Conservation (phyloP, 139 green algal genomes). For the Edaphochlamys debaryana region DNA sequence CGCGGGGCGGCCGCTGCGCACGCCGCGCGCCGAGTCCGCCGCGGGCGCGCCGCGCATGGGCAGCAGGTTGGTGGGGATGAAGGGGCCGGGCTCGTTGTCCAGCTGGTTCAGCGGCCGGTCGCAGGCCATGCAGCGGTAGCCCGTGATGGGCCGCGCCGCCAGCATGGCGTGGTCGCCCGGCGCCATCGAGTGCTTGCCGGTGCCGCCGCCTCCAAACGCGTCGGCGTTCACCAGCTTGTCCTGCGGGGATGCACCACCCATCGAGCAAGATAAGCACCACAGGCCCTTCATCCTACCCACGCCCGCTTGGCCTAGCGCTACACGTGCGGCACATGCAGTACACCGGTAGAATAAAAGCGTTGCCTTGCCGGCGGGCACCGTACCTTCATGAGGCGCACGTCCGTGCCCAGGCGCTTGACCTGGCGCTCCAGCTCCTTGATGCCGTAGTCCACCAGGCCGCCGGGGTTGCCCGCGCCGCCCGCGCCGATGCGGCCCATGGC, state of each 20-base stretch:
- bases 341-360: too few species aligned
- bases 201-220: background rate
- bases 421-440: constrained; percentile 53
- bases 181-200: background rate
- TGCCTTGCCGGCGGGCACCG: too few species aligned
- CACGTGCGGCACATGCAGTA: too few species aligned
- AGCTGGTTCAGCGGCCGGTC: constrained; percentile 70
- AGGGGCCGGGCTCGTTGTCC: constrained; percentile 52
- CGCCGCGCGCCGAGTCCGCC: background rate
- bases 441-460: constrained; percentile 15
- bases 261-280: too few species aligned
- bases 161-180: constrained; percentile 72
- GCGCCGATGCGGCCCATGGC: constrained; percentile 26
- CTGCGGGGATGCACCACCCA: too few species aligned
- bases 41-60: background rate
- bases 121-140: constrained; percentile 67
- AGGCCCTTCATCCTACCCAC: too few species aligned
- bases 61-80: constrained; percentile 59
- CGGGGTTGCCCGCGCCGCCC: background rate
- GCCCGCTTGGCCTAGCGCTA: too few species aligned
- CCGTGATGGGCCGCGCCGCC: constrained; percentile 53
- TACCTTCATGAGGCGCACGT: constrained; percentile 41
- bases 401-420: constrained; percentile 38
- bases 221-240: constrained; percentile 12
- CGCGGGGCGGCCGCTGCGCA: constrained; percentile 14